phyloP scores from a whole-genome alignment of 2,329 filamentous ascomycete species.

The Pseudogymnoascus sp. region DNA sequence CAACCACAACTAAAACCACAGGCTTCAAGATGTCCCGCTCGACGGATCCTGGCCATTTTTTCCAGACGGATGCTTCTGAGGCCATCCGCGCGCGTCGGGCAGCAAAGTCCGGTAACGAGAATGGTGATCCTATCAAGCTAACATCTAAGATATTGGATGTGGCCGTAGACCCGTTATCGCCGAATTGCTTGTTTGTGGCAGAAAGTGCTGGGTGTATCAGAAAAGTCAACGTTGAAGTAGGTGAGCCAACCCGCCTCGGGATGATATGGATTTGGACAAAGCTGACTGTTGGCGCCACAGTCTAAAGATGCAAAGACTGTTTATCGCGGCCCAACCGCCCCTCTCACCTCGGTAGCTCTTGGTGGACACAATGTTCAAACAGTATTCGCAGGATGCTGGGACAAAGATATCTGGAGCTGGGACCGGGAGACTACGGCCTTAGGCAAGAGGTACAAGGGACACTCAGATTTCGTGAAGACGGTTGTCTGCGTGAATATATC shows the following conservation, averaged over 20 bases:
- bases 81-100: slow-evolving; percentile 48
- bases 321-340: slow-evolving; percentile 69
- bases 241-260: slow-evolving; percentile 32
- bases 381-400: slow-evolving; percentile 86
- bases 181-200: slow-evolving; percentile 61
- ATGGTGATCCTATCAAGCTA: slow-evolving; percentile 71
- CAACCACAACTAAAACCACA: not conserved
- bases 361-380: slow-evolving; percentile 47
- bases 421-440: slow-evolving; percentile 48
- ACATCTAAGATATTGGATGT: slow-evolving; percentile 80
- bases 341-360: slow-evolving; percentile 67
- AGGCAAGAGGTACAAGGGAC: slow-evolving; percentile 59
- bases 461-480: slow-evolving; percentile 86
- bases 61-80: slow-evolving; percentile 61
- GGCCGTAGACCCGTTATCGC: slow-evolving; percentile 54
- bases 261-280: not conserved
- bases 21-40: slow-evolving; percentile 51
- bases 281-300: slow-evolving; percentile 25
- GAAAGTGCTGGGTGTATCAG: slow-evolving; percentile 79
- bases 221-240: slow-evolving; percentile 65
- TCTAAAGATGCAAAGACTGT: slow-evolving; percentile 36
- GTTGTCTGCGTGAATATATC: slow-evolving; percentile 54
- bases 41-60: slow-evolving; percentile 72
- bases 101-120: slow-evolving; percentile 63
- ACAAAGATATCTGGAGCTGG: slow-evolving; percentile 87